Evolutionary conservation across 257 asterid genomes (phyloP), one percentile per base, ranked within the genome.

Genomic region (Buddleja alternifolia): DNA sequence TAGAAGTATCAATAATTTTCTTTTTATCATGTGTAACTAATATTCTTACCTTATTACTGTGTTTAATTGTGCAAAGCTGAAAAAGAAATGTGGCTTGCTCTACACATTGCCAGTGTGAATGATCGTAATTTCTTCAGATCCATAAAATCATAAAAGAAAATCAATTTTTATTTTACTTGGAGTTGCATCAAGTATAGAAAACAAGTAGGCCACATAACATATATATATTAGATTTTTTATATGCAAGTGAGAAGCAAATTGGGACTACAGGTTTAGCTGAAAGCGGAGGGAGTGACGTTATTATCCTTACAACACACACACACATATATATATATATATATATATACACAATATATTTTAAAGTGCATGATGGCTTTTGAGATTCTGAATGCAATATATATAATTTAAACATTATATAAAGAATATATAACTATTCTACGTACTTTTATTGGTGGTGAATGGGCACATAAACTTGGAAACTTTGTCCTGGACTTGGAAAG

Each of bases 281-380:
- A 73, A 73, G 70, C 63, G 73, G 70, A 60, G 4, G 40, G 60
- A 64, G 60, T 69, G 79, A 78, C 75, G 75, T 75, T 45, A 76
- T 69, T 60, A 53, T 63, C 75, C 60, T 68, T 63, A n/a, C n/a
- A n/a, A n/a, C n/a, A n/a, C n/a, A n/a, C n/a, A n/a, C n/a, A n/a
- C n/a, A n/a, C n/a, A n/a, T n/a, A n/a, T n/a, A n/a, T n/a, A n/a
- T n/a, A n/a, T n/a, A n/a, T n/a, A n/a, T n/a, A 32, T 63, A 54
- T 16, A 29, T n/a, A 65, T 41, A 60, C 37, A 17, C 39, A 46
- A 10, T 46, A 46, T 12, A 29, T 21, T 44, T 60, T 7, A 40
- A 24, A 23, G 16, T 25, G 45, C 21, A 54, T 37, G 5, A 54
- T 61, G 79, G 70, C 70, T 69, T 78, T 65, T 60, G 41, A 75